Conservation (phyloP, 306 rosid genomes). For the Carpinus fangiana region DNA sequence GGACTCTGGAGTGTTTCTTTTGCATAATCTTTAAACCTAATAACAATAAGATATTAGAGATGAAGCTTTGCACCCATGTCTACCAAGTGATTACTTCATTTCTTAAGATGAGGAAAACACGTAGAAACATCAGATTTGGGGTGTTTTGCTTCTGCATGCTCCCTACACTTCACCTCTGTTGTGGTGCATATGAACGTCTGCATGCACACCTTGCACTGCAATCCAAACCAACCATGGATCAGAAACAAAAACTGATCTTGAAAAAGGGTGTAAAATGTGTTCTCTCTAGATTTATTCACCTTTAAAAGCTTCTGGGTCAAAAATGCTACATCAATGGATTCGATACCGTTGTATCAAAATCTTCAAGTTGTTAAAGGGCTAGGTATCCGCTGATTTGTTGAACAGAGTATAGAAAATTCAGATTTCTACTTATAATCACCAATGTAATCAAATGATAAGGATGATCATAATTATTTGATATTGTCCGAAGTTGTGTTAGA, state of each 20-base stretch:
- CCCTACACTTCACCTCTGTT: slow-evolving; percentile 63
- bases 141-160: slow-evolving; percentile 68
- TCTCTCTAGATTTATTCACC: not conserved
- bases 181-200: slow-evolving; percentile 68
- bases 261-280: not conserved
- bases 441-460: not conserved
- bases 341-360: slow-evolving; percentile 1
- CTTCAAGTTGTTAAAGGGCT: slow-evolving; percentile 2
- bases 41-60: not conserved
- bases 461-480: no score
- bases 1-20: not conserved
- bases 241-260: not conserved
- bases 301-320: not conserved
- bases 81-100: slow-evolving; percentile 23
- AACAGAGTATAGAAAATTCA: not conserved
- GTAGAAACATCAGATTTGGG: slow-evolving; percentile 52
- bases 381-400: slow-evolving; percentile 10
- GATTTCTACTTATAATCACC: not conserved
- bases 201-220: slow-evolving; percentile 74
- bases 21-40: not conserved
- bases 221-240: slow-evolving; percentile 12
- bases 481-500: no score
- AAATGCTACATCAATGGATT: slow-evolving; percentile 11
- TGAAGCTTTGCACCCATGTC: slow-evolving; percentile 16
- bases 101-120: slow-evolving; percentile 59